Evolutionary conservation across 2,329 filamentous ascomycete species (phyloP).

Genomic region (Paecilomyces sp.): DNA sequence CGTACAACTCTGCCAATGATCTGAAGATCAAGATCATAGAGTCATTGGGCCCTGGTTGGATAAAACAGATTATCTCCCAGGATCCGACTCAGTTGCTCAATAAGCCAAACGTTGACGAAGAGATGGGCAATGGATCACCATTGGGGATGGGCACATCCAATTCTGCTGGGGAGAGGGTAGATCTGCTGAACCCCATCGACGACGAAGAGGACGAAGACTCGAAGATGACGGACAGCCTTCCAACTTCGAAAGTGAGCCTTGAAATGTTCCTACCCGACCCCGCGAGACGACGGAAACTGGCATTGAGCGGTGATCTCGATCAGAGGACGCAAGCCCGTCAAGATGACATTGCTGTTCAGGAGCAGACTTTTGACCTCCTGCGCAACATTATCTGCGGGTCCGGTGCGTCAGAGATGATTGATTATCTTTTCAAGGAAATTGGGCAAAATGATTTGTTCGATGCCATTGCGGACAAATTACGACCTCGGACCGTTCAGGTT

Average conservation of each 20-base stretch:
- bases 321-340: conserved; percentile 60
- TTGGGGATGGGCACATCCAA: conserved; percentile 51
- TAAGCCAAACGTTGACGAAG: conserved; percentile 23
- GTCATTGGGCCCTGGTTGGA: conserved; percentile 69
- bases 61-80: conserved; percentile 68
- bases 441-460: conserved; percentile 73
- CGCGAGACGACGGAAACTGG: conserved; percentile 31
- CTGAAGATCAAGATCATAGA: conserved; percentile 72
- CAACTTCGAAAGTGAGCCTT: conserved; percentile 33
- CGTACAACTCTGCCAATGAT: conserved; percentile 62
- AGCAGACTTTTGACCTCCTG: conserved; percentile 83
- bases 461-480: conserved; percentile 71
- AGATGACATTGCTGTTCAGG: conserved; percentile 79
- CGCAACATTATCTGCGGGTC: conserved; percentile 75
- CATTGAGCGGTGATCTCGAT: conserved; percentile 60
- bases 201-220: conserved; percentile 22
- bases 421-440: conserved; percentile 69
- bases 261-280: conserved; percentile 32
- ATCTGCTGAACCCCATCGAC: conserved; percentile 49
- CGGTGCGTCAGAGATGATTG: conserved; percentile 64
- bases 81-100: conserved; percentile 32
- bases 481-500: conserved; percentile 37
- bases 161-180: conserved; percentile 53
- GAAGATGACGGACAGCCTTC: conserved; percentile 29
- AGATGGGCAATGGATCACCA: conserved; percentile 23